Base-by-base conservation (phyloP, 768 basidiomycete genomes). In the Royoungia palumana region DNA sequence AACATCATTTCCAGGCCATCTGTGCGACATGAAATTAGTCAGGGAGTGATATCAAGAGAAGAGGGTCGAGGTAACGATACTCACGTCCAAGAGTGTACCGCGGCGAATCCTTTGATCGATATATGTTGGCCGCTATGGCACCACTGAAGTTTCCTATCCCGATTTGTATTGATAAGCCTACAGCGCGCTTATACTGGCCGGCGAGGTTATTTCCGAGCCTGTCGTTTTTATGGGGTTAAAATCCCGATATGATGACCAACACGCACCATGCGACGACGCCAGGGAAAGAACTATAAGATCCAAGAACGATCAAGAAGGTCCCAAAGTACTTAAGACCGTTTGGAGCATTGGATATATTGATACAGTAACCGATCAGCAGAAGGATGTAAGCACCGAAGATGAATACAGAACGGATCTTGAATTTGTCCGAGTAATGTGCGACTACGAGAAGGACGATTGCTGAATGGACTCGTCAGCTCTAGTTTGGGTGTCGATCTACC, bases 1-100 rank as follows among this genome's bases (percentile, higher is more conserved):
- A 86, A 83, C 81, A 83, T 83, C 19, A 87, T 68, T 62, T 84
- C 83, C 13, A 83, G 42, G 1, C 70, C 81, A 56, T 85, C 84
- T 85, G 21, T 7, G 5, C 36, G 20, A 35, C 8, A 32, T 1
- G 10, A 7, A 27, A 6, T 10, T 5, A 3, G 3, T 12, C 30
- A 34, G 22, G 25, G 22, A 6, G 20, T 17, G 10, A 22, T 6
- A 12, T 2, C 2, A 3, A 6, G 9, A 13, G 17, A 22, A 10
- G 1, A 13, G 34, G 2, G 25, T 27, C 25, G 22, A 14, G n/a
- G 16, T 13, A 30, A 40, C 0, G 13, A 2, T 17, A 75, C 81
- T 55, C 58, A 86, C 85, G 80, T 20, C 86, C 85, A 36, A 83
- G 57, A 34, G 79, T 65, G 57, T 76, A 87, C 4, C 80, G 74